Evolutionary conservation across 768 basidiomycete genomes (phyloP).

Genomic region (Collybia sordida): DNA sequence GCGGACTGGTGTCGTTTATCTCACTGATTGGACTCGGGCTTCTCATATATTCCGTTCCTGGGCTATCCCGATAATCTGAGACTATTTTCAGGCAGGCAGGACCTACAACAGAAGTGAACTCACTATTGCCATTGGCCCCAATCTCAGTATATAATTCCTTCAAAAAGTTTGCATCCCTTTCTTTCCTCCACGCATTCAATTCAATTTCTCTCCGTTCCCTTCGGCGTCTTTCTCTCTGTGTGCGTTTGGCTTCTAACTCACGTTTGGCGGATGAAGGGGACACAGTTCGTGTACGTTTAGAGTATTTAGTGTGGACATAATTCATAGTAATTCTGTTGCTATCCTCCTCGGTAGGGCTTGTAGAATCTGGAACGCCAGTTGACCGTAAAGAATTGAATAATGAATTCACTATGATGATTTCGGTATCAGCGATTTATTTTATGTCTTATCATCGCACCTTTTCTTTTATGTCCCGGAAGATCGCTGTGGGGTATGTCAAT

Average conservation of each 20-base stretch:
- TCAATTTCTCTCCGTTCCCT: constrained; percentile 37
- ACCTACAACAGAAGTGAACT: neutral
- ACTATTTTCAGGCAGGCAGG: too few species aligned
- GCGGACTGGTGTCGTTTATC: neutral
- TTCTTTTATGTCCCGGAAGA: constrained; percentile 43
- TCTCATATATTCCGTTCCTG: constrained; percentile 12
- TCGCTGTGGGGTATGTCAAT: constrained; percentile 17
- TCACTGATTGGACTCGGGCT: constrained; percentile 9
- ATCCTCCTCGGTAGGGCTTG: constrained; percentile 29
- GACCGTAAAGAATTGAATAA: constrained; percentile 34
- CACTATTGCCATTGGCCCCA: constrained; percentile 10
- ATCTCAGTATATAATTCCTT: constrained; percentile 39
- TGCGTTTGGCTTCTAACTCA: constrained; percentile 34
- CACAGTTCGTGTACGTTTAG: constrained; percentile 52
- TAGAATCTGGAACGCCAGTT: constrained; percentile 30
- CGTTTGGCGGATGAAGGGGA: constrained; percentile 42
- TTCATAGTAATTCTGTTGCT: constrained; percentile 26
- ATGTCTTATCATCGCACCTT: constrained; percentile 34
- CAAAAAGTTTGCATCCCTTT: constrained; percentile 37
- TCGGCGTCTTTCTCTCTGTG: constrained; percentile 41
- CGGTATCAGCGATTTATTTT: neutral
- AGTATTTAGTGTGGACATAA: constrained; percentile 28
- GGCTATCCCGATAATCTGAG: neutral
- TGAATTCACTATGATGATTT: constrained; percentile 24
- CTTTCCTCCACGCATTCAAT: constrained; percentile 34